Evolutionary conservation across 192 early-diverging fungal genomes (phyloP), one percentile per base, ranked within the genome.

Genomic region (Jimgerdemannia flammicorona): DNA sequence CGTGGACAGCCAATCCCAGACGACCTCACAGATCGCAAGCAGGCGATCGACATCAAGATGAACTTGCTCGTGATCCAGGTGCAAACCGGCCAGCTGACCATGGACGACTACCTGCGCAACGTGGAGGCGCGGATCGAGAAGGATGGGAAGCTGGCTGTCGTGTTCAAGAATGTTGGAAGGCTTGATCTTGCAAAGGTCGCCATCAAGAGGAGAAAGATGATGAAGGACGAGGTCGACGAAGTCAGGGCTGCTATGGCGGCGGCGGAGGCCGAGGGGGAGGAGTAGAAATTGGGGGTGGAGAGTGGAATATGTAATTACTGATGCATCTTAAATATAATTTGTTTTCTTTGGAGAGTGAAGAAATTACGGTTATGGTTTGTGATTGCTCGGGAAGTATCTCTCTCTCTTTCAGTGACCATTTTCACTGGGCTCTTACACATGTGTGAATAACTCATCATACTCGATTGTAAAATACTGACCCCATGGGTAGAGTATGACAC

Each of bases 181-280:
- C 40, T 91, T 59, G 90, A 91, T 64, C 78, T 93, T 74, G 92
- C 93, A 3, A 91, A 83, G 72, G 76, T 82, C 70, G 93, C 94
- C 2, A 44, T 96, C 29, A 75, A 42, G 54, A 78, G 93, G 63
- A 85, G 86, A 41, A 96, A 95, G 78, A 84, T 90, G 40, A 95
- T 95, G 92, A 82, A 86, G 69, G 82, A 84, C 42, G 95, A 96
- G 79, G 86, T 95, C 76, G 87, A 87, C 44, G 93, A 94, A 81
- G 90, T 91, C 3, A 90, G 91, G 77, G 87, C 81, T 67, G 91
- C 89, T 2, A 90, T 94, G 86, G 85, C 81, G 49, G 4, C 80
- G 19, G 77, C 42, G 4, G 83, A 72, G 3, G 79, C 70, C n/a
- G 80, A 71, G 3, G 67, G 70, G 1, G 80, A 85, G 40, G 11